Percentiles rank a stretch among this genome's conserved stretches.
Conservation (phyloP, 352 stramenopile genomes). For the Globisporangium perplexum region DNA sequence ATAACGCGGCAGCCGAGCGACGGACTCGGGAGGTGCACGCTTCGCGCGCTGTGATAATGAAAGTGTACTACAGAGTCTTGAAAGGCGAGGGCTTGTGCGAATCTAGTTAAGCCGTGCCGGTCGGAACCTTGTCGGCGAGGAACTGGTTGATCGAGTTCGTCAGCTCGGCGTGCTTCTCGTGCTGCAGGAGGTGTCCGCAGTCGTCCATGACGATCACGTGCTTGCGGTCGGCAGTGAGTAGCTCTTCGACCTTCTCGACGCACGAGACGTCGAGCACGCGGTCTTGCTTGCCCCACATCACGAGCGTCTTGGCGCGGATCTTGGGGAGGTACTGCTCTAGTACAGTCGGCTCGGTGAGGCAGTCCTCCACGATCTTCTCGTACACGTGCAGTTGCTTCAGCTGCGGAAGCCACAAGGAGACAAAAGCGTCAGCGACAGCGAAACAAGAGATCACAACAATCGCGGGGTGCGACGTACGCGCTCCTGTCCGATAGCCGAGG, state of each 20-base stretch:
- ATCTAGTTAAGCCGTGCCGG: neutral
- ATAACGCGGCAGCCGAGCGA: neutral
- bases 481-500: constrained; percentile 29
- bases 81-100: neutral
- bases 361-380: constrained; percentile 56
- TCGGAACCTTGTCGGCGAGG: constrained; percentile 18
- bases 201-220: constrained; percentile 50
- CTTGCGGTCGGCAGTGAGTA: constrained; percentile 27
- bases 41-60: neutral
- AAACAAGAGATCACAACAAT: neutral
- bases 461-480: constrained; percentile 14
- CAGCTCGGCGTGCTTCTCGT: constrained; percentile 52
- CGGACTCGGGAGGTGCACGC: too few relatives aligned
- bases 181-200: constrained; percentile 65
- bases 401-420: constrained; percentile 8
- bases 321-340: constrained; percentile 53
- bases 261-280: constrained; percentile 64
- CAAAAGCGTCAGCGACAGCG: neutral
- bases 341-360: constrained; percentile 42
- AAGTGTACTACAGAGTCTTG: neutral
- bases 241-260: constrained; percentile 50
- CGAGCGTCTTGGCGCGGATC: constrained; percentile 48
- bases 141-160: constrained; percentile 64
- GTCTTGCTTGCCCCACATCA: constrained; percentile 75
- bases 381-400: constrained; percentile 42